These are phyloP conservation scores for Cytospora piceicola DNA, from an alignment of 2,329 filamentous ascomycete genomes.

Conservation along the genomic window DNA sequence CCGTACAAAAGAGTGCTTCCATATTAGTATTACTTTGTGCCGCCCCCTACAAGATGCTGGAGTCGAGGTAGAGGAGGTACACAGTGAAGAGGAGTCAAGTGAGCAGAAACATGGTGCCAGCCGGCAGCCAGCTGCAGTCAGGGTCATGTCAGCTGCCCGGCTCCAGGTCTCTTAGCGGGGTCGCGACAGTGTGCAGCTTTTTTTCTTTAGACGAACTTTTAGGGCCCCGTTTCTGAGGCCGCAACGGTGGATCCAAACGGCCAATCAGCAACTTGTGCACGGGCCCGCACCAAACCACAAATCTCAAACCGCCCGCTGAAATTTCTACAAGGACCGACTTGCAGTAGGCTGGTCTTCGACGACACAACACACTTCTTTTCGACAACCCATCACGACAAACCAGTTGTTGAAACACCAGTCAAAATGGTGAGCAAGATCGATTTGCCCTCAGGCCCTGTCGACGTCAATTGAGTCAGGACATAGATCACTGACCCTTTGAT, in stretches of 20 bases:
- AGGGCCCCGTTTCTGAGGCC: conserved; percentile 8
- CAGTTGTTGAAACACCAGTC: conserved; percentile 56
- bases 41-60: no score
- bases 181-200: neutral
- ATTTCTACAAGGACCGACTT: conserved; percentile 26
- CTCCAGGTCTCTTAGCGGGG: neutral
- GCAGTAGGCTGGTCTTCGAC: conserved; percentile 23
- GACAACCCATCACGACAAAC: conserved; percentile 31
- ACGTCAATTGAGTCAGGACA: conserved; percentile 34
- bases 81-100: no score
- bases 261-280: conserved; percentile 23
- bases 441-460: conserved; percentile 23
- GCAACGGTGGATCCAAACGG: conserved; percentile 2
- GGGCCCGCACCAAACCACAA: conserved; percentile 30
- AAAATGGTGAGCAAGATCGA: conserved; percentile 52
- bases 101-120: neutral
- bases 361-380: conserved; percentile 26
- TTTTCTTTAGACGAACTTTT: neutral
- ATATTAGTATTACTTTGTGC: no score
- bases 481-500: conserved; percentile 39
- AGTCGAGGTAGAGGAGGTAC: no score
- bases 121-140: neutral
- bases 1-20: no score
- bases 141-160: neutral
- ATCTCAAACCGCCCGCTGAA: conserved; percentile 26